phyloP scores from a whole-genome alignment of 169 alveolate species.

The Babesia bigemina region DNA sequence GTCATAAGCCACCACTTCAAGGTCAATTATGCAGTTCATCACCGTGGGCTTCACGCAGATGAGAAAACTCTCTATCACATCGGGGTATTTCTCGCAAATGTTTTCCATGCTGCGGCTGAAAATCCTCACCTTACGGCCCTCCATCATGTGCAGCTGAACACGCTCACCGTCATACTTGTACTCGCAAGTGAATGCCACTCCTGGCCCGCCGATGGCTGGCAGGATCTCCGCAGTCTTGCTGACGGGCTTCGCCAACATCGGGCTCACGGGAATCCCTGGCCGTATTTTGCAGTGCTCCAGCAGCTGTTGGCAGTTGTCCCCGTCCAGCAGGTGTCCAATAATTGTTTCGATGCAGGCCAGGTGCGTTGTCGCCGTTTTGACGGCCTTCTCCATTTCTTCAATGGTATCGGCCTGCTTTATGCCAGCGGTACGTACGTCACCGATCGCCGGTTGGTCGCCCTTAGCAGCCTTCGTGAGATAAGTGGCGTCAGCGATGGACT shows the following conservation, averaged over 20 bases:
- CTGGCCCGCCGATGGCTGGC: conserved; percentile 75
- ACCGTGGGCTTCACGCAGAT: conserved; percentile 50
- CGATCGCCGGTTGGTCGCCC: conserved; percentile 52
- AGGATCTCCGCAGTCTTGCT: conserved; percentile 84
- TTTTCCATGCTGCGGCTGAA: conserved; percentile 94
- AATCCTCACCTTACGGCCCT: conserved; percentile 72
- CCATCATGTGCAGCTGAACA: conserved; percentile 92
- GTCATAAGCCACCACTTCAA: conserved; percentile 97
- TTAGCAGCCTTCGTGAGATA: conserved; percentile 61
- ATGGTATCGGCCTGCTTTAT: conserved; percentile 47
- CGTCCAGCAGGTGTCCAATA: conserved; percentile 84
- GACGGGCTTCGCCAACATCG: conserved; percentile 99
- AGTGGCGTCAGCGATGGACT: conserved; percentile 72
- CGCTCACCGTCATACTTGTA: conserved; percentile 98
- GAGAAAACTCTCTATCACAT: conserved; percentile 47
- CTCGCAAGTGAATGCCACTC: conserved; percentile 94
- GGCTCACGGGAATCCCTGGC: conserved; percentile 97
- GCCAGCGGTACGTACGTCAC: conserved; percentile 62
- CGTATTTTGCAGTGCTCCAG: conserved; percentile 88
- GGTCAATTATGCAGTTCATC: conserved; percentile 90
- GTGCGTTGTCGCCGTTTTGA: conserved; percentile 89
- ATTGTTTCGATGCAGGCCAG: conserved; percentile 91
- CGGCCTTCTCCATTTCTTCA: conserved; percentile 84
- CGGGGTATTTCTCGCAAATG: conserved; percentile 71
- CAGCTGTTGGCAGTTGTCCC: conserved; percentile 78